Conservation (phyloP, 1,284 basidiomycete species). For the Marasmius fiardii region DNA sequence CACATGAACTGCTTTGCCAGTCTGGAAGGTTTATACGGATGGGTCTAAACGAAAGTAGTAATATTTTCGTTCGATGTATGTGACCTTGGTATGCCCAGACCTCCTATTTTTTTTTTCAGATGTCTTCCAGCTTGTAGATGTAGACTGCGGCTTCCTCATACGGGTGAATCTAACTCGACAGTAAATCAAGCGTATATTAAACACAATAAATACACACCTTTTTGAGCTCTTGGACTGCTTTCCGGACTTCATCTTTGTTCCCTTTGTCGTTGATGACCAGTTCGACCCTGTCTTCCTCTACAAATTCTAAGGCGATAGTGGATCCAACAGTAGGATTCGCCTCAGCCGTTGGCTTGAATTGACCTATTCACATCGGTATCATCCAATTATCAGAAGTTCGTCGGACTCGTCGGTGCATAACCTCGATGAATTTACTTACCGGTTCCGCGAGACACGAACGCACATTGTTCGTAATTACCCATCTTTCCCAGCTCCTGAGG, state of each 20-base stretch:
- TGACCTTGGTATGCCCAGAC: too few species aligned
- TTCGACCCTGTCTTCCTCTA: slow-evolving; percentile 55
- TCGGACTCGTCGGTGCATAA: too few species aligned
- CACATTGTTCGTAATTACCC: slow-evolving; percentile 47
- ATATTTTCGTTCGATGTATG: too few species aligned
- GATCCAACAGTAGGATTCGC: slow-evolving; percentile 44
- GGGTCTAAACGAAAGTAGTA: too few species aligned
- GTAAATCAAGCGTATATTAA: background rate
- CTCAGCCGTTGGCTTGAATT: slow-evolving; percentile 39
- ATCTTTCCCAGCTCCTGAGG: slow-evolving; percentile 45
- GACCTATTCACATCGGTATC: slow-evolving; percentile 29
- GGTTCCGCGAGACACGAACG: slow-evolving; percentile 49
- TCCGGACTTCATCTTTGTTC: slow-evolving; percentile 31
- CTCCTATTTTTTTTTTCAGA: slow-evolving; percentile 30
- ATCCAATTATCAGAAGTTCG: slow-evolving; percentile 1
- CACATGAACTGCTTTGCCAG: too few species aligned
- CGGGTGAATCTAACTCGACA: slow-evolving; percentile 41
- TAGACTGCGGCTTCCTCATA: slow-evolving; percentile 59
- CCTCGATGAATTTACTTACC: too few species aligned
- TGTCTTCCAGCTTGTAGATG: slow-evolving; percentile 47
- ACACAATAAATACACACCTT: slow-evolving; percentile 31
- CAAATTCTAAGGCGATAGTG: slow-evolving; percentile 38
- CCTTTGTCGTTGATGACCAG: slow-evolving; percentile 42
- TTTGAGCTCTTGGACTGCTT: slow-evolving; percentile 42
- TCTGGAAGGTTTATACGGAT: too few species aligned